Conservation (phyloP, 495 filamentous ascomycete genomes). For the Parathielavia hyrcaniae region DNA sequence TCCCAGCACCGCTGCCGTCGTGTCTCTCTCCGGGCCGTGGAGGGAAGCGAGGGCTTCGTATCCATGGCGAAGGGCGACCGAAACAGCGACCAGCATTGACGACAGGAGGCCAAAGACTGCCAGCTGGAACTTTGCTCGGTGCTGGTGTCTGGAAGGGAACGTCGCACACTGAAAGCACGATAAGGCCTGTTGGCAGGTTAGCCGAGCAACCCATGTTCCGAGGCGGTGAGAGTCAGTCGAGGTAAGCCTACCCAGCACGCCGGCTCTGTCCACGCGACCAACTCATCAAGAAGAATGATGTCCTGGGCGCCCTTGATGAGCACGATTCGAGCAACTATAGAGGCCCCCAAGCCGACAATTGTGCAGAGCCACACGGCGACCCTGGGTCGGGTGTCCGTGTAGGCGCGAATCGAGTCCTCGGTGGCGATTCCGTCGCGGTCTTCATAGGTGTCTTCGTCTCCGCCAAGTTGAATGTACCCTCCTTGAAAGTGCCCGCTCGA, state of each 20-base stretch:
- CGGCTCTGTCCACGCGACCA: constrained; percentile 25
- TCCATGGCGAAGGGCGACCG: constrained; percentile 27
- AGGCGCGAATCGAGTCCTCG: constrained; percentile 41
- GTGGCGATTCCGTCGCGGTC: constrained; percentile 52
- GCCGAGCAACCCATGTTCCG: background rate
- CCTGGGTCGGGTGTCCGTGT: constrained; percentile 37
- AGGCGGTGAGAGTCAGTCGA: background rate
- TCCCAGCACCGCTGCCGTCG: background rate
- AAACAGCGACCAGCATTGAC: constrained; percentile 24
- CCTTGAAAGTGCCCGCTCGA: background rate
- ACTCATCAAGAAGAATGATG: background rate
- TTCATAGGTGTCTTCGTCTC: constrained; percentile 34
- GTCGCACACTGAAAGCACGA: constrained; percentile 29
- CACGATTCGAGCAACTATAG: constrained; percentile 23
- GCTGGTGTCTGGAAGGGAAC: constrained; percentile 23
- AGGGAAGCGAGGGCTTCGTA: constrained; percentile 16
- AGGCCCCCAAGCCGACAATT: constrained; percentile 34
- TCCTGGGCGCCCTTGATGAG: constrained; percentile 8
- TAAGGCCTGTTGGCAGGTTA: constrained; percentile 15
- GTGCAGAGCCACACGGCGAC: constrained; percentile 30
- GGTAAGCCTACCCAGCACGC: constrained; percentile 32
- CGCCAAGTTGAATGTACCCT: constrained; percentile 5
- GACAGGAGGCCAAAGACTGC: constrained; percentile 33
- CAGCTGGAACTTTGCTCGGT: constrained; percentile 29
- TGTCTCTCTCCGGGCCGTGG: background rate